A percentile compares a stretch with the other conserved stretches of the same genome.
These are phyloP conservation scores for Scedosporium boydii DNA, from an alignment of 2,329 filamentous ascomycete species.

Conservation along the genomic window DNA sequence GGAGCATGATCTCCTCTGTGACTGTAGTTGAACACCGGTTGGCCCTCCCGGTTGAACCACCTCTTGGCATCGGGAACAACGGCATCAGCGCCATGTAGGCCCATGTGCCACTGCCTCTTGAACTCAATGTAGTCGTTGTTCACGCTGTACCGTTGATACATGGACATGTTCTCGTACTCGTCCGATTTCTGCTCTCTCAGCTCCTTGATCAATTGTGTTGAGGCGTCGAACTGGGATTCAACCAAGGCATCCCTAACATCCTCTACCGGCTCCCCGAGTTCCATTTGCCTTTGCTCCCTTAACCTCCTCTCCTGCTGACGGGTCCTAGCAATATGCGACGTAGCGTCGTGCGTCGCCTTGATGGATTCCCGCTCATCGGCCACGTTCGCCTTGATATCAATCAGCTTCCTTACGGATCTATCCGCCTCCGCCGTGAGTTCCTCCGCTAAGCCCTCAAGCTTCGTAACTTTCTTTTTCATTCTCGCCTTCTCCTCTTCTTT, in stretches of 20 bases:
- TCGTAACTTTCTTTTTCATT: not conserved
- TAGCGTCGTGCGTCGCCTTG: constrained; percentile 21
- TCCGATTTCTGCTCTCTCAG: constrained; percentile 25
- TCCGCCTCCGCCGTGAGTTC: constrained; percentile 36
- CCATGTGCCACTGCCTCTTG: constrained; percentile 48
- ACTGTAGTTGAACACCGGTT: constrained; percentile 23
- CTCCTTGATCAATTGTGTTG: constrained; percentile 21
- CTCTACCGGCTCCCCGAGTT: constrained; percentile 10
- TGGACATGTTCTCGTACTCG: constrained; percentile 31
- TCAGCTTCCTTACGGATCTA: constrained; percentile 32
- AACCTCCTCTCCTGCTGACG: constrained; percentile 8
- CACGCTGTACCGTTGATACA: constrained; percentile 39
- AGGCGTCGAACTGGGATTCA: constrained; percentile 12
- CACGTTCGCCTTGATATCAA: constrained; percentile 39
- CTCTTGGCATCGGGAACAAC: constrained; percentile 41
- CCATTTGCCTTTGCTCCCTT: constrained; percentile 10
- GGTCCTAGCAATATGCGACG: constrained; percentile 6
- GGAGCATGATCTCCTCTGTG: constrained; percentile 28
- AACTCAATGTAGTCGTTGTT: constrained; percentile 53
- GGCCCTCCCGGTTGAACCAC: constrained; percentile 42
- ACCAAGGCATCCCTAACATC: constrained; percentile 14
- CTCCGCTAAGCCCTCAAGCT: not conserved
- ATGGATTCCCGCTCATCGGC: constrained; percentile 37
- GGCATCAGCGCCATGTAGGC: constrained; percentile 36
- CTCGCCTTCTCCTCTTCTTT: constrained; percentile 4